Evolutionary conservation across 1,139 yeast species (phyloP).

Genomic region (Groenewaldozyma auringiensis): DNA sequence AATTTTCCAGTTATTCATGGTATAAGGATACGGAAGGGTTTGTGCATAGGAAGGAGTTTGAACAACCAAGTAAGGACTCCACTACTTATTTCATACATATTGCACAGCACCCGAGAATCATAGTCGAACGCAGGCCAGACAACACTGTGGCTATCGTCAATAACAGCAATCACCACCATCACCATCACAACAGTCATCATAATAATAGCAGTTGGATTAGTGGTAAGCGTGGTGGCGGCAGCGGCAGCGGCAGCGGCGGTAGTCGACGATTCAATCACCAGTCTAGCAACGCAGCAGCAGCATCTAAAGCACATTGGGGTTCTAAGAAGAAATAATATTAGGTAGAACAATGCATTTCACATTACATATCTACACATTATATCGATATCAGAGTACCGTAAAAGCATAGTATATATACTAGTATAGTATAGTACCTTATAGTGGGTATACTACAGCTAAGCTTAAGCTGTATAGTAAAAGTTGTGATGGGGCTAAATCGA

Average conservation of each 20-base stretch:
- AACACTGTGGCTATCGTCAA: background rate
- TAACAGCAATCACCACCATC: background rate
- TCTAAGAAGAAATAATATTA: too few species aligned
- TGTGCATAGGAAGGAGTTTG: slow-evolving; percentile 16
- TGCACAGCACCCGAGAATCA: slow-evolving; percentile 1
- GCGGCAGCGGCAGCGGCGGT: background rate
- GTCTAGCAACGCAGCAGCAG: background rate
- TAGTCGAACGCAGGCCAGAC: background rate
- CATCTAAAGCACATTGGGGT: too few species aligned
- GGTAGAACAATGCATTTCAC: too few species aligned
- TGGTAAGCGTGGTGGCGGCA: background rate
- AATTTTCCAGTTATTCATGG: slow-evolving; percentile 13
- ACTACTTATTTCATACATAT: slow-evolving; percentile 4
- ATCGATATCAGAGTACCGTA: too few species aligned
- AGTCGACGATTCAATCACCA: background rate
- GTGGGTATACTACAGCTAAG: too few species aligned
- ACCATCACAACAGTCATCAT: background rate
- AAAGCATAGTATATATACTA: too few species aligned
- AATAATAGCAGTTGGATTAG: background rate
- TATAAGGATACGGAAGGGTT: slow-evolving; percentile 14
- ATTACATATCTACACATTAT: too few species aligned
- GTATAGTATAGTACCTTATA: too few species aligned
- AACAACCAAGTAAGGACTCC: slow-evolving; percentile 4
- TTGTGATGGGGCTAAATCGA: too few species aligned
- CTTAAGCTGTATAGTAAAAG: too few species aligned